Evolutionary conservation across 768 basidiomycete species (phyloP), one percentile per base, ranked within the genome.

Genomic region (Phlebiopsis gigantea): DNA sequence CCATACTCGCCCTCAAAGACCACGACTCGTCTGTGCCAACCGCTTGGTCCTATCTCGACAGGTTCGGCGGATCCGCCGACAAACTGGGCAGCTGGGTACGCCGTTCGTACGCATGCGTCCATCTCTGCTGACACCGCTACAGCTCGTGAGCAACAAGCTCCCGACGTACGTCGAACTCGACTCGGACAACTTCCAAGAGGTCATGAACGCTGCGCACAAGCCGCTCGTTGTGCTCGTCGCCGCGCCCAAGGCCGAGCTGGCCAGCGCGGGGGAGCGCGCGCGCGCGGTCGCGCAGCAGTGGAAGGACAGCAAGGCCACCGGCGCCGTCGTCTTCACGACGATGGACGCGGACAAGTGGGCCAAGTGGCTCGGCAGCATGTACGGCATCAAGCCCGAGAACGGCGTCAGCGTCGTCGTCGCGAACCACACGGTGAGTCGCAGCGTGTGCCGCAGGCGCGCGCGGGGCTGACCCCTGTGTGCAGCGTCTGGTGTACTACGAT

Each of bases 311-410:
- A 58, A 63, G 43, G 72, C 39, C n/a, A 55, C 53, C 42, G 71
- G 78, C 31, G 79, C 83, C 43, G 86, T 96, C 0, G 81, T 94
- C 48, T 97, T 94, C 71, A 79, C 87, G 8, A 93, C 88, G 87
- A 93, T 97, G 82, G 92, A 99, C 65, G 81, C 76, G 1, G 84
- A 82, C 24, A 80, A 78, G 69, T 98, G 96, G 94, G 77, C 71
- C 24, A 84, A 80, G 50, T 98, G 94, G 94, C 74, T 96, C 73
- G 93, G 90, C 77, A 85, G 84, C 63, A 93, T 93, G 84, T 98
- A 98, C 72, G 86, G 87, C 26, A 74, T 93, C 62, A 74, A 70
- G 61, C 56, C 61, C 8, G 61, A 48, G 7, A 53, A 57, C 0
- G 68, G 67, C 22, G 69, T 72, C 1, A 68, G 65, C 10, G 76